Evolutionary conservation across 192 early-diverging fungal genomes (phyloP), one percentile per base, ranked within the genome.

Genomic region (Linderina pennispora): DNA sequence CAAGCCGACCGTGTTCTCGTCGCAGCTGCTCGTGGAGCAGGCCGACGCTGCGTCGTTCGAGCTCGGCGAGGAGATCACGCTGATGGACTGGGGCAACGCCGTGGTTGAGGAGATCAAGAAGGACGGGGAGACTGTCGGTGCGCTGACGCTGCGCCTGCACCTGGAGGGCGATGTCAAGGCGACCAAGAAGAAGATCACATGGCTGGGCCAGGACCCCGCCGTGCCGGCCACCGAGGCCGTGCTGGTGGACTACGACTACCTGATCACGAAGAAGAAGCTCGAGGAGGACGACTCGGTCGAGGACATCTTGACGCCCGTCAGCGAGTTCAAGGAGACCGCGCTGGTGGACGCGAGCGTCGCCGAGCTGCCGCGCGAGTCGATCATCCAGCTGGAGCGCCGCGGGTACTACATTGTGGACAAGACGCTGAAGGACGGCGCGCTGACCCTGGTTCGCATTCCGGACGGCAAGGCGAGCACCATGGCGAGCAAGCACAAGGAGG

Each of bases 11-110:
- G 78, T 79, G 18, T 94, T 80, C 44, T 84, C 85, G 22, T 72
- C 81, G 8, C 75, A 79, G 58, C 63, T 98, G 36, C 87, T 82
- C 58, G 50, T 99, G 26, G 90, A 89, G 32, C 85, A 87, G 61
- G 87, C 76, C 11, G 97, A 99, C 63, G 92, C 91, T 18, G 81
- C 84, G 41, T 66, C 75, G 22, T 72, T 96, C 18, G 87, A 77
- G 35, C 52, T 81, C 5, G 83, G 81, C 48, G 97, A 99, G 76
- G 94, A 99, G 75, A 56, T 94, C 18, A 99, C 97, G 24, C 72
- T 99, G 45, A 98, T 99, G 94, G 94, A 97, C 77, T 99, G 97
- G 97, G 97, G 97, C 33, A 99, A 99, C 65, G 92, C 86, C 8
- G 78, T 97, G 59, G 83, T 99, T 46, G 76, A 84, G 45, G 59